Evolutionary conservation across 306 rosid species (phyloP).

Genomic region (Albizia julibrissin): DNA sequence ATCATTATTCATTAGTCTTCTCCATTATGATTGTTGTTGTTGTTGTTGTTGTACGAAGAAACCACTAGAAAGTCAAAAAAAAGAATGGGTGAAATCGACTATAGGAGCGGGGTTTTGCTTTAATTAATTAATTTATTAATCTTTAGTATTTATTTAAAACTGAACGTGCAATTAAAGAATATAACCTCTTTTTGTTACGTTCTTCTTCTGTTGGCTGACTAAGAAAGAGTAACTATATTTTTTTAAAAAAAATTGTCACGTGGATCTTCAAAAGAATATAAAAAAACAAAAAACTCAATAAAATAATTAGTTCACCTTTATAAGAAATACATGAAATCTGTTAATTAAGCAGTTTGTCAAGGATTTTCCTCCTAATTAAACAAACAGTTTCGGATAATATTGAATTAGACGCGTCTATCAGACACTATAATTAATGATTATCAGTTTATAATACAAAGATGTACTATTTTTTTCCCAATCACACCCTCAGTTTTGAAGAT

Average conservation of each 20-base stretch:
- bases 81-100: background rate
- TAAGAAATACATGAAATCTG: background rate
- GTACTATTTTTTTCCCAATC: no score
- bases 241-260: background rate
- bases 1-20: background rate
- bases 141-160: background rate
- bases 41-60: background rate
- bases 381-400: background rate
- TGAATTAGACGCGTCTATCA: background rate
- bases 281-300: background rate
- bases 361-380: background rate
- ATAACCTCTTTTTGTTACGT: background rate
- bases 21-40: background rate
- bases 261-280: background rate
- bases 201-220: background rate
- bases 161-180: background rate
- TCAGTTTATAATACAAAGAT: no score
- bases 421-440: no score
- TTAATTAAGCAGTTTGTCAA: background rate
- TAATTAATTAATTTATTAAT: background rate
- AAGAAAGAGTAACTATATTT: background rate
- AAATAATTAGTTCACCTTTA: no score
- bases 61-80: background rate
- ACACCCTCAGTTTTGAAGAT: no score
- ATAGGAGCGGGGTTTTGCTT: background rate